These are phyloP conservation scores for Citrus cavaleriei DNA, from an alignment of 345 rosid species.

Conservation along the genomic window DNA sequence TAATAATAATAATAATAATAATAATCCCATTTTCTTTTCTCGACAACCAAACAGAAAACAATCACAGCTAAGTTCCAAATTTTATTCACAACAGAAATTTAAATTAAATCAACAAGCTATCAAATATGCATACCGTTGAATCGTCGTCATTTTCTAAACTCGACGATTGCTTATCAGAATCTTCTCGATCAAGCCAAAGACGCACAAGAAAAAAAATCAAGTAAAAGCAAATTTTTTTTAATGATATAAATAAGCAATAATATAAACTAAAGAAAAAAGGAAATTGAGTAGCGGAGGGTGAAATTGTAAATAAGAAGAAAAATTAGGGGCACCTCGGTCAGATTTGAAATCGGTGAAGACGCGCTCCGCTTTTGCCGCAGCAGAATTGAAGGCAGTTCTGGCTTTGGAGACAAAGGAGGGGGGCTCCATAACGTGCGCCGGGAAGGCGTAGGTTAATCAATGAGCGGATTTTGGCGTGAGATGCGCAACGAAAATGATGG, in stretches of 20 bases:
- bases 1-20: no score
- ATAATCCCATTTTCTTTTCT: background rate
- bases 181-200: constrained; percentile 31
- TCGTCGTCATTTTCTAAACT: constrained; percentile 31
- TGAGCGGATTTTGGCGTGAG: constrained; percentile 5
- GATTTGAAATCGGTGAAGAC: constrained; percentile 80
- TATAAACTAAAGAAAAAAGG: background rate
- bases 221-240: background rate
- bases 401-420: constrained; percentile 86
- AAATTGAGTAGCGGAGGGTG: constrained; percentile 4
- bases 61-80: background rate
- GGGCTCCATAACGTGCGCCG: constrained; percentile 55
- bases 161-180: constrained; percentile 45
- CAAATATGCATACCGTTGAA: constrained; percentile 38
- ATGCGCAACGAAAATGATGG: background rate
- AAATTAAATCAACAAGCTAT: background rate
- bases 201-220: background rate
- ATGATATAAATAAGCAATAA: background rate
- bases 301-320: background rate
- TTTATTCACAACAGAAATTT: background rate
- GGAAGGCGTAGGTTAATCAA: constrained; percentile 24
- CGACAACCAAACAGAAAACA: constrained; percentile 15
- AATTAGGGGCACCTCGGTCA: constrained; percentile 55
- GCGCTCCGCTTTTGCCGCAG: constrained; percentile 98
- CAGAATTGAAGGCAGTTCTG: constrained; percentile 87